These are phyloP conservation scores for Neonectria neomacrospora DNA, from an alignment of 2,329 filamentous ascomycete genomes.

Conservation along the genomic window DNA sequence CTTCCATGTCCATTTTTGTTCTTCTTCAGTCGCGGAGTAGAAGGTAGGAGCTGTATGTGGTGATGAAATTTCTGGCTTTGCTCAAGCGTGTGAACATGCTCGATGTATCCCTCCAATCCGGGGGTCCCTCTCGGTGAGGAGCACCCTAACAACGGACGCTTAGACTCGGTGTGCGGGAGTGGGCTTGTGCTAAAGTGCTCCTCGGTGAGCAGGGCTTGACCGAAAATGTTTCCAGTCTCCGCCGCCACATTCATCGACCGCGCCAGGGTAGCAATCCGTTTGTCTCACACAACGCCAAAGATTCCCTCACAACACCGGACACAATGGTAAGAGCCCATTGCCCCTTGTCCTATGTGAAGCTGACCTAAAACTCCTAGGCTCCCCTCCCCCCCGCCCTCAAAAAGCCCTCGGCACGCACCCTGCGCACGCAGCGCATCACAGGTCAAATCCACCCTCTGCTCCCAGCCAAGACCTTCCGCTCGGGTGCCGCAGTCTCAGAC, in stretches of 20 bases:
- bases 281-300: not conserved
- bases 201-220: conserved; percentile 37
- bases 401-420: conserved; percentile 68
- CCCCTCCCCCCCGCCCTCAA: conserved; percentile 54
- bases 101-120: conserved; percentile 40
- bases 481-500: conserved; percentile 62
- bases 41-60: not conserved
- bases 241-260: not conserved
- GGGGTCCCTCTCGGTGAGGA: not conserved
- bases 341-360: accelerated
- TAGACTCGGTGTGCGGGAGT: too few relatives aligned
- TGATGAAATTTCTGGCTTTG: too few relatives aligned
- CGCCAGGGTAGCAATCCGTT: not conserved
- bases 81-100: conserved; percentile 7
- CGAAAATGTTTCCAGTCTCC: conserved; percentile 42
- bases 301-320: conserved; percentile 7
- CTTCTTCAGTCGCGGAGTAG: not conserved
- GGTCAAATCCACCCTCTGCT: conserved; percentile 61
- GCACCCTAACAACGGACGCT: too few relatives aligned
- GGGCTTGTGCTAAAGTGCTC: too few relatives aligned
- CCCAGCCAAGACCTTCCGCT: conserved; percentile 63
- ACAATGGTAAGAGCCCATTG: conserved; percentile 31
- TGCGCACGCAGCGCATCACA: conserved; percentile 63
- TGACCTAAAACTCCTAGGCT: conserved; percentile 33
- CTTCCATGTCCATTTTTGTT: not conserved